Evolutionary conservation across 352 stramenopile species (phyloP), one percentile per base, ranked within the genome.

Genomic region (Stephanocyclus meneghinianus): DNA sequence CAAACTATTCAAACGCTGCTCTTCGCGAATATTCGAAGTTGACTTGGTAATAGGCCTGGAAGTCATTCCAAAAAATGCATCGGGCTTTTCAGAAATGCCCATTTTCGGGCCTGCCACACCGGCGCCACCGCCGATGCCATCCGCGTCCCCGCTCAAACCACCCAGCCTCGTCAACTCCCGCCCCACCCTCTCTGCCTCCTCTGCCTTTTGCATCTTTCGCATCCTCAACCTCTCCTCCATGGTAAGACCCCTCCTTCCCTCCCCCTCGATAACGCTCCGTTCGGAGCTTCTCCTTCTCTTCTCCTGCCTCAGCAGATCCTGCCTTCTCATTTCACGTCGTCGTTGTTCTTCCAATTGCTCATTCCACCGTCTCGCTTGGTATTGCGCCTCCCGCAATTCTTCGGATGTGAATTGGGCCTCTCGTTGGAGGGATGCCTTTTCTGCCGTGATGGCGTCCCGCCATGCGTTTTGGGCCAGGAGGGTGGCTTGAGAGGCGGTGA

Each of bases 1-100:
- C 50, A 83, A 67, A 62, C 59, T 66, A 16, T 75, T 40, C 26
- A 78, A 59, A 8, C 70, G 45, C 26, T 73, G 66, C 64, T 78
- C 50, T 65, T 78, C 76, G n/a, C 70, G 63, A 74, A 74, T 67
- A 32, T 74, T 71, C 11, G 62, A 60, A 59, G 45, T 35, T 60
- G 62, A 48, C 56, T 72, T 57, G 15, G 51, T 42, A 7, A 51
- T 16, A 18, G 26, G n/a, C 35, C 45, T 65, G 30, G 16, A 51
- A 11, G 4, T 32, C 18, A 50, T 21, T 21, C 57, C 53, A 51
- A 65, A 65, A 18, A 65, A 65, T 2, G 57, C 57, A 50, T 65
- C 37, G 4, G 57, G 53, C n/a, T 26, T 62, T 42, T 62, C 53
- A 0, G 53, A 80, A 10, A 10, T 10, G n/a, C 53, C 53, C 35